Evolutionary conservation across 2,329 filamentous ascomycete genomes (phyloP).

Genomic region (Fusarium sp.): DNA sequence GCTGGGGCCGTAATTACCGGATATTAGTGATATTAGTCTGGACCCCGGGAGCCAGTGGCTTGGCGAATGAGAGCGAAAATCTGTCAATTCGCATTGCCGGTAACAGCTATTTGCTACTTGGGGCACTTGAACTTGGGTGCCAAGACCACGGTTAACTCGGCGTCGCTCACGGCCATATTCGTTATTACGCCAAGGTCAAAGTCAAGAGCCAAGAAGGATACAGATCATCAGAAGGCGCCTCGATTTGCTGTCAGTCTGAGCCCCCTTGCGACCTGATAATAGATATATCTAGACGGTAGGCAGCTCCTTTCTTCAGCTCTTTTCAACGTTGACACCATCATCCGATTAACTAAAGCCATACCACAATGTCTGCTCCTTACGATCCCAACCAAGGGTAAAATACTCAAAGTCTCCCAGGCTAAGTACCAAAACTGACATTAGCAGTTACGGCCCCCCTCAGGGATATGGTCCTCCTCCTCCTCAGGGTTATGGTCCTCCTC

Average conservation of each 20-base stretch:
- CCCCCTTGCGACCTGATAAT: conserved; percentile 1
- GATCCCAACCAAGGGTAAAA: conserved; percentile 36
- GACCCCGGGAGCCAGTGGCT: background rate
- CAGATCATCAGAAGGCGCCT: conserved; percentile 29
- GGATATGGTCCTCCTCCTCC: conserved; percentile 45
- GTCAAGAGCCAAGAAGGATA: conserved; percentile 32
- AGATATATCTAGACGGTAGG: conserved; percentile 28
- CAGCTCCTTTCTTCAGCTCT: conserved; percentile 1
- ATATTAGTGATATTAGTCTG: background rate
- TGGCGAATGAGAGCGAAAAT: conserved; percentile 1
- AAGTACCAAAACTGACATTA: conserved; percentile 1
- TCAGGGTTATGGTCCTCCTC: conserved; percentile 48
- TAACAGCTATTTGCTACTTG: background rate
- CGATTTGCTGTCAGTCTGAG: background rate
- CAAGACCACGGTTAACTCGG: conserved; percentile 44
- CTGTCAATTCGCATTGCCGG: background rate
- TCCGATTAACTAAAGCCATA: background rate
- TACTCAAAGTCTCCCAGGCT: background rate
- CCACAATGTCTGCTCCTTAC: conserved; percentile 39
- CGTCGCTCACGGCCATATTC: conserved; percentile 16
- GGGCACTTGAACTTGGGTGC: background rate
- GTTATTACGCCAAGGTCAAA: conserved; percentile 40
- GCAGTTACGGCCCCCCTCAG: conserved; percentile 37
- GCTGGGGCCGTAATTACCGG: conserved; percentile 11
- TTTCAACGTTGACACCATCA: background rate